Evolutionary conservation across 352 stramenopile genomes (phyloP).

Genomic region (Globisporangium radiosum): DNA sequence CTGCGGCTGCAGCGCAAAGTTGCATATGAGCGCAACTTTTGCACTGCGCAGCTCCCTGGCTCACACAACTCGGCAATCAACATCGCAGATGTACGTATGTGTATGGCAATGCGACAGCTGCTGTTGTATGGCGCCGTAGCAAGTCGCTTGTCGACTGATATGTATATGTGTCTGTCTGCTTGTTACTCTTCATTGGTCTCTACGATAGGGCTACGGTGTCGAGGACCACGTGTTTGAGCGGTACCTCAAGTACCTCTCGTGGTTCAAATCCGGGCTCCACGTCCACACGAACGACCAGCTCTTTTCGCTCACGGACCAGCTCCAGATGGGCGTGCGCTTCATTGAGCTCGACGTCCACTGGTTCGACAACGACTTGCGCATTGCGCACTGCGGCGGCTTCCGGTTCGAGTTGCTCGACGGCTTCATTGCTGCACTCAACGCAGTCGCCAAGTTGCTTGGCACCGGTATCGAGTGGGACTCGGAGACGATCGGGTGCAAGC

Average conservation of each 20-base stretch:
- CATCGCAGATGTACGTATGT: constrained; percentile 19
- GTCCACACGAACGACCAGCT: constrained; percentile 70
- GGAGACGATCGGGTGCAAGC: constrained; percentile 62
- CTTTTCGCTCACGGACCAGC: constrained; percentile 55
- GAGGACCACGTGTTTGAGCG: constrained; percentile 62
- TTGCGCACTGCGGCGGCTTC: constrained; percentile 64
- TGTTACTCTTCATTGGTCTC: background rate
- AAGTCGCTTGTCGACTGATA: too few species aligned
- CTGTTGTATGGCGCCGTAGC: background rate
- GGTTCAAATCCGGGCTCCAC: constrained; percentile 41
- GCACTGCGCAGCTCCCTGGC: constrained; percentile 46
- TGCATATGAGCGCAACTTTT: constrained; percentile 41
- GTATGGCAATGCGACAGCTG: background rate
- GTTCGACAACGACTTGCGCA: constrained; percentile 55
- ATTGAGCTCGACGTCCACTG: constrained; percentile 66
- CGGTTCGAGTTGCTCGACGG: constrained; percentile 47
- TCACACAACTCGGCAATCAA: constrained; percentile 37
- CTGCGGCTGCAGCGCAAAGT: constrained; percentile 36
- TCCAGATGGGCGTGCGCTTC: constrained; percentile 57
- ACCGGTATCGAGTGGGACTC: constrained; percentile 65
- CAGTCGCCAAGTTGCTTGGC: constrained; percentile 42
- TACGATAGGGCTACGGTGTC: constrained; percentile 46
- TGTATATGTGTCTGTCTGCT: too few species aligned
- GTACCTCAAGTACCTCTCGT: constrained; percentile 51
- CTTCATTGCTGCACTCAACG: constrained; percentile 62